Evolutionary conservation across 2,329 filamentous ascomycete species (phyloP), one percentile per base, ranked within the genome.

Genomic region (Colletotrichum higginsianum): DNA sequence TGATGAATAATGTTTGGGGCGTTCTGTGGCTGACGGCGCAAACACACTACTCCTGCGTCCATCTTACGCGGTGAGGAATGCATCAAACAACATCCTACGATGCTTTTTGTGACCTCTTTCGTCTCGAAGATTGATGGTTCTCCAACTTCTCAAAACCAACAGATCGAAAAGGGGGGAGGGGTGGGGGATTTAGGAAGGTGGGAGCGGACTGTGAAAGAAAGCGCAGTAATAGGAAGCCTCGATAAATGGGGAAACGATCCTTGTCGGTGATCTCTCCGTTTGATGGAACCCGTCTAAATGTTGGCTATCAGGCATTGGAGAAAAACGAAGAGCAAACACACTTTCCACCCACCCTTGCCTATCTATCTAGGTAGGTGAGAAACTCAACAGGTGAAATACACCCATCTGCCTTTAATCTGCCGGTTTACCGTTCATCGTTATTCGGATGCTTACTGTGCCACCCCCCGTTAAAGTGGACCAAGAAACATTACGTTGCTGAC

Each of bases 1-100:
- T 21, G 12, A 40, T 13, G 38, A 40, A 44, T 15, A 18, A 57
- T 23, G 30, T 38, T 35, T 40, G 53, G 13, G 16, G 13, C 38
- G 53, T 23, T 42, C 35, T 42, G 35, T 57, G 38, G 55, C 55
- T 57, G 38, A 11, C 55, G 7, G n/a, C 55, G 38, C 38, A 56
- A 40, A 56, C 52, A 30, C 30, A 38, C 35, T 42, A 57, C n/a
- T 26, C 55, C 21, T 11, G n/a, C n/a, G 12, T 11, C 55, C 55
- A 9, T 26, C 8, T 12, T 40, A 11, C 38, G n/a, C 38, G 35
- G 35, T 38, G 9, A 38, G 35, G 35, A 11, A 38, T 11, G 35
- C 8, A 18, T 11, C 13, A 18, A 42, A 21, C 38, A 42, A 26
- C 13, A 35, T 57, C 38, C 2, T 38, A 16, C 4, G 53, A 12